Evolutionary conservation across 257 asterid genomes (phyloP).

Genomic region (Solanum bukasovii): DNA sequence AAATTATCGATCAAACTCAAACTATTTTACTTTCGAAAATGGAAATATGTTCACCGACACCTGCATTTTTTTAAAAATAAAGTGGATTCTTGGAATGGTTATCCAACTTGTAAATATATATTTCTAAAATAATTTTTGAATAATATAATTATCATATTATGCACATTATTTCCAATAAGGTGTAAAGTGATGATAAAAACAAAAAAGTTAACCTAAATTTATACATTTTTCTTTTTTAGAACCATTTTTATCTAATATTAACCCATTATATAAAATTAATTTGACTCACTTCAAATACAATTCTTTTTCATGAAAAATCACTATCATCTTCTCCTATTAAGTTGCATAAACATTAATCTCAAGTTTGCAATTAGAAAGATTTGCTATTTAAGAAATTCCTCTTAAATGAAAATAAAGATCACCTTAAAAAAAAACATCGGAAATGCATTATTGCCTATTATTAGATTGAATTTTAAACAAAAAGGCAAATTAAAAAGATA

Average conservation of each 20-base stretch:
- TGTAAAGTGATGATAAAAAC: neutral
- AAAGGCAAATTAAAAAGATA: no score
- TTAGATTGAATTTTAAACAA: neutral
- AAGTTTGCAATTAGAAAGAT: neutral
- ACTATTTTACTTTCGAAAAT: fast-evolving
- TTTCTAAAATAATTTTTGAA: neutral
- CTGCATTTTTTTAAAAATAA: neutral
- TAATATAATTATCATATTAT: neutral
- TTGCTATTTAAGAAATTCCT: neutral
- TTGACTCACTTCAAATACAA: neutral
- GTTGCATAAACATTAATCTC: neutral
- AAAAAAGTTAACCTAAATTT: no score
- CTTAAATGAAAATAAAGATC: neutral
- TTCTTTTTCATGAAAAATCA: neutral
- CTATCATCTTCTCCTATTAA: neutral
- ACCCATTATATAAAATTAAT: neutral
- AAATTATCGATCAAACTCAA: neutral
- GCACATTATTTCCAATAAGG: neutral
- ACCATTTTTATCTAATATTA: neutral
- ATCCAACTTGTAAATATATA: neutral
- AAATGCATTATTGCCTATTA: neutral
- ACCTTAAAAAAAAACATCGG: neutral
- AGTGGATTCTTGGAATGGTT: neutral
- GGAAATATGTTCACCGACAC: neutral
- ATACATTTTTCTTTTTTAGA: neutral